Base-by-base conservation (phyloP, 495 filamentous ascomycete genomes). In the Penicillium ucsense region DNA sequence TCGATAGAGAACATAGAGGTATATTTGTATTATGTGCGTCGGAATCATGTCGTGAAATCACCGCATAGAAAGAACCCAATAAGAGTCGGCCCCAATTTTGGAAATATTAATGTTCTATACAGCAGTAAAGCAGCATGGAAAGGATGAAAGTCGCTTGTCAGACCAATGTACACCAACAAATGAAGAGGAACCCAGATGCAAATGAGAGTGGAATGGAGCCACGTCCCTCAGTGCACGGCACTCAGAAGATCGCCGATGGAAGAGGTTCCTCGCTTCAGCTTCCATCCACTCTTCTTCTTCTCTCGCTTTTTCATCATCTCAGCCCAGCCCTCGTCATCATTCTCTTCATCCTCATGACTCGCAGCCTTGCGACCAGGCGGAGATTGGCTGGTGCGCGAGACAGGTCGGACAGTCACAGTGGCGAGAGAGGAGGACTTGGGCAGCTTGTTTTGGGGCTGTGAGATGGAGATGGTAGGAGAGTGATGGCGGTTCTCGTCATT, bases 261-360 rank as follows among this genome's bases (percentile, higher is more conserved):
- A 5, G 67, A 64, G 5, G 61, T 64, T 35, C 64, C 65, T 62
- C 81, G 85, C 69, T 85, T 88, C 46, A 76, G 60, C 53, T 80
- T 81, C 86, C 86, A 89, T 48, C 73, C 61, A 41, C 70, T 82
- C 67, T 80, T 84, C 72, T 88, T 91, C 65, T 85, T 82, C 46
- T 88, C 86, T 41, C 86, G 76, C 65, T 85, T 90, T 60, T 83
- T 84, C 64, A 79, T 84, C 87, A 94, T 89, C 45, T 88, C 83
- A 43, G 82, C 83, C 88, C 88, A 89, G 27, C 81, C 82, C 54
- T 91, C 84, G 29, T 91, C 88, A 44, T 94, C 87, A 38, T 90
- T 82, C 8, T 89, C 87, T 9, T 89, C 85, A 10, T 72, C 64
- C 6, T 61, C 41, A 4, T 47, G 55, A 46, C 54, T 29, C 31